Evolutionary conservation across 2,329 filamentous ascomycete genomes (phyloP).

Genomic region (Moelleriella libera): DNA sequence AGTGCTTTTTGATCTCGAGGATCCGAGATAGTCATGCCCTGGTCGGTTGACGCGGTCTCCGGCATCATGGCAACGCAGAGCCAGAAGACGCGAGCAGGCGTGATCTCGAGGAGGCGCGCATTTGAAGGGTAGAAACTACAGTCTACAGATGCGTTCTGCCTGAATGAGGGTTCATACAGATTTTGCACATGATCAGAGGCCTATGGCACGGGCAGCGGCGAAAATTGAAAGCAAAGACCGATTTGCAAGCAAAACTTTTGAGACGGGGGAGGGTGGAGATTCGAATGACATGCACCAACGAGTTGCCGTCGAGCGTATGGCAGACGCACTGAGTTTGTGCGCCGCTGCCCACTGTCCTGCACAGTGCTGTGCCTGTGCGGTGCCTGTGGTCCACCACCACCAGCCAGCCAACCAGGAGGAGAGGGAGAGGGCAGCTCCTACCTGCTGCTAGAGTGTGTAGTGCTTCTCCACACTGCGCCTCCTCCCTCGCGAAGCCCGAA

Average conservation of each 20-base stretch:
- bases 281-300: constrained; percentile 4
- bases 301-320: background rate
- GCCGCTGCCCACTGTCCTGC: background rate
- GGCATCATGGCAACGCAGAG: constrained; percentile 39
- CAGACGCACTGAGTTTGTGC: background rate
- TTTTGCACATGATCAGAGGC: constrained; percentile 41
- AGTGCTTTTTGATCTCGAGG: constrained; percentile 11
- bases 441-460: no score
- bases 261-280: constrained; percentile 14
- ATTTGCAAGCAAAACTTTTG: constrained; percentile 38
- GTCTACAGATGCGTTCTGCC: constrained; percentile 36
- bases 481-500: no score
- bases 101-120: constrained; percentile 42
- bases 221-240: constrained; percentile 26
- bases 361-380: background rate
- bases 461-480: no score
- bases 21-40: constrained; percentile 17
- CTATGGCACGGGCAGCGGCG: constrained; percentile 30
- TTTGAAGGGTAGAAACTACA: constrained; percentile 39
- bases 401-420: no score
- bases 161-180: constrained; percentile 29
- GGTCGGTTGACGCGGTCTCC: constrained; percentile 43
- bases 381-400: background rate
- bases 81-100: constrained; percentile 29
- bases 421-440: no score